A percentile compares a stretch with the other conserved stretches of the same genome.
Evolutionary conservation across 805 yeast species (phyloP).

Genomic region (Metschnikowia picachoensis): DNA sequence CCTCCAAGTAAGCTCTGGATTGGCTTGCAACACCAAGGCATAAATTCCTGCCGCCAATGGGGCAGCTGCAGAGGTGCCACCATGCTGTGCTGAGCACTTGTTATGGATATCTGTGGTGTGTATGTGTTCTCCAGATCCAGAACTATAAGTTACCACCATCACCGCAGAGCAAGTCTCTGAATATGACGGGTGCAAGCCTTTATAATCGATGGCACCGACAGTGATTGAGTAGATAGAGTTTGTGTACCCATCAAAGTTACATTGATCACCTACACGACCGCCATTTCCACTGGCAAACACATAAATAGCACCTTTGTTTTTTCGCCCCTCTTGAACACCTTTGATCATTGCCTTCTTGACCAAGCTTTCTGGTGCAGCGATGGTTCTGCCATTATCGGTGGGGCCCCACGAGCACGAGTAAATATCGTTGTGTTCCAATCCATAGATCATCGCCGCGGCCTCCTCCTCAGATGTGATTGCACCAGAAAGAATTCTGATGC

Average conservation of each 20-base stretch:
- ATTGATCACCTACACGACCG: slow-evolving; percentile 74
- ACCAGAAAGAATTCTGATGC: slow-evolving; percentile 84
- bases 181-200: slow-evolving; percentile 82
- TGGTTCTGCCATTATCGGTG: slow-evolving; percentile 80
- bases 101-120: slow-evolving; percentile 79
- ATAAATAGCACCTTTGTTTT: slow-evolving; percentile 77
- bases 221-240: slow-evolving; percentile 93
- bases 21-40: slow-evolving; percentile 73
- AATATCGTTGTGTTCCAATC: slow-evolving; percentile 80
- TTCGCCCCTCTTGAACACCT: slow-evolving; percentile 80
- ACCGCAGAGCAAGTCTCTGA: slow-evolving; percentile 95
- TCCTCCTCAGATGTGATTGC: slow-evolving; percentile 81
- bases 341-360: slow-evolving; percentile 81
- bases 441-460: slow-evolving; percentile 82
- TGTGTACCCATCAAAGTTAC: slow-evolving; percentile 97
- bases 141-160: slow-evolving; percentile 86
- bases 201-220: slow-evolving; percentile 87
- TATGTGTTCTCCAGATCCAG: slow-evolving; percentile 86
- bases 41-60: slow-evolving; percentile 97
- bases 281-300: slow-evolving; percentile 98
- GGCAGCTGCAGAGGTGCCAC: slow-evolving; percentile 99
- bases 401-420: slow-evolving; percentile 99
- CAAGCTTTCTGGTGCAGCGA: slow-evolving; percentile 77
- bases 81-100: slow-evolving; percentile 71
- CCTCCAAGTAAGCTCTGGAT: slow-evolving; percentile 91